These are phyloP conservation scores for Lactarius tabidus DNA, from an alignment of 768 basidiomycete species.

Conservation along the genomic window DNA sequence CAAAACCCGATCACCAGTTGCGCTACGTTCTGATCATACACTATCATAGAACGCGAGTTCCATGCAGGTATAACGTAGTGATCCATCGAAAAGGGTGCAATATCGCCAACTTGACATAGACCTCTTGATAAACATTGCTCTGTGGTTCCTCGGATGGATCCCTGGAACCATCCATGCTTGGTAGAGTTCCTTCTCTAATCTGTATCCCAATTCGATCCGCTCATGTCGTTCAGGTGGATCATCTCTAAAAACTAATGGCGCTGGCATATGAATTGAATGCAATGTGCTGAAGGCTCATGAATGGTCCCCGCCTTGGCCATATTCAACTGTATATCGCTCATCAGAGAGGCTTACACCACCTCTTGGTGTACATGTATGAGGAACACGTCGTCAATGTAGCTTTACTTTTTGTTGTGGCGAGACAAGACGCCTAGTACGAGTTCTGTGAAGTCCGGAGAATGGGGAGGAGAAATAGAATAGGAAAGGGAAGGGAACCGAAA, in stretches of 20 bases:
- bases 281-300: not conserved
- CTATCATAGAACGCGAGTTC: slow-evolving; percentile 28
- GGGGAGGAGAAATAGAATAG: too few relatives aligned
- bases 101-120: slow-evolving; percentile 26
- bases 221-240: slow-evolving; percentile 30
- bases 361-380: slow-evolving; percentile 2
- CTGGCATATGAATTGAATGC: slow-evolving; percentile 13
- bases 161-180: slow-evolving; percentile 44
- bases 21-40: not conserved
- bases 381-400: not conserved
- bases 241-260: slow-evolving; percentile 31
- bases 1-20: not conserved
- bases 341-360: not conserved
- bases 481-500: too few relatives aligned
- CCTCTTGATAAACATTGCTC: slow-evolving; percentile 38
- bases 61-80: slow-evolving; percentile 26
- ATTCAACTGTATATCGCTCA: not conserved
- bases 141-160: slow-evolving; percentile 44
- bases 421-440: too few relatives aligned
- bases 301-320: not conserved
- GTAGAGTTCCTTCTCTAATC: slow-evolving; percentile 25
- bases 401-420: not conserved
- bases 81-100: not conserved
- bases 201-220: too few relatives aligned
- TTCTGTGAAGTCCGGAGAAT: too few relatives aligned